Evolutionary conservation across 2,329 filamentous ascomycete species (phyloP).

Genomic region (Penicillium sp.): DNA sequence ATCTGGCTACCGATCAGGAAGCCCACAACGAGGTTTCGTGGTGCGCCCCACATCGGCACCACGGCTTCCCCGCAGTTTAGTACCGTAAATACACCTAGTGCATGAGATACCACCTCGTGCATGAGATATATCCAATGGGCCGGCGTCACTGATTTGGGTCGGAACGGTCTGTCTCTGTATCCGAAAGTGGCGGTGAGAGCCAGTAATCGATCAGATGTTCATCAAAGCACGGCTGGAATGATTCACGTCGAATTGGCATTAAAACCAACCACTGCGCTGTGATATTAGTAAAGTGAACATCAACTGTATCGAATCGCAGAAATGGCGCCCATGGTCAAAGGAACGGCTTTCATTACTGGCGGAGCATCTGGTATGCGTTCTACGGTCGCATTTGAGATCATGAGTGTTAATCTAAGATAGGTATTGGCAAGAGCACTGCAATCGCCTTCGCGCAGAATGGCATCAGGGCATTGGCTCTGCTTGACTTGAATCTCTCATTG

Average conservation of each 20-base stretch:
- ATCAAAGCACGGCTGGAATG: not conserved
- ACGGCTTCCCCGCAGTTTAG: not conserved
- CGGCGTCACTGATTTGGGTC: not conserved
- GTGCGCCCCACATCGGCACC: not conserved
- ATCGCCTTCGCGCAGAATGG: constrained; percentile 50
- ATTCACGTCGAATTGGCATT: not conserved
- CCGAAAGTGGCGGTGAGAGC: not conserved
- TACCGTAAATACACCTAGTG: not conserved
- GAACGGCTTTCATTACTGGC: constrained; percentile 30
- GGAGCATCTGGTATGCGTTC: constrained; percentile 22
- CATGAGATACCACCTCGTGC: not conserved
- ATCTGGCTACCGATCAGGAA: constrained; percentile 5
- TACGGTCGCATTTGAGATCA: not conserved
- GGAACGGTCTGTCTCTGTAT: not conserved
- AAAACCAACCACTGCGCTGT: not conserved
- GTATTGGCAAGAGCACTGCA: constrained; percentile 55
- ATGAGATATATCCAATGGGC: not conserved
- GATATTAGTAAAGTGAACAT: not conserved
- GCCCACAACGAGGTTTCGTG: constrained; percentile 9
- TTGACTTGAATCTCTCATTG: constrained; percentile 47
- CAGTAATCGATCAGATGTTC: not conserved
- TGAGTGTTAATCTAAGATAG: constrained; percentile 30
- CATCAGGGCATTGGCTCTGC: constrained; percentile 50
- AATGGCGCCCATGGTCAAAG: constrained; percentile 22
- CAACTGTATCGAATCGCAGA: not conserved